These are phyloP conservation scores for Phytophthora ohioensis DNA, from an alignment of 352 stramenopile species.

Conservation along the genomic window DNA sequence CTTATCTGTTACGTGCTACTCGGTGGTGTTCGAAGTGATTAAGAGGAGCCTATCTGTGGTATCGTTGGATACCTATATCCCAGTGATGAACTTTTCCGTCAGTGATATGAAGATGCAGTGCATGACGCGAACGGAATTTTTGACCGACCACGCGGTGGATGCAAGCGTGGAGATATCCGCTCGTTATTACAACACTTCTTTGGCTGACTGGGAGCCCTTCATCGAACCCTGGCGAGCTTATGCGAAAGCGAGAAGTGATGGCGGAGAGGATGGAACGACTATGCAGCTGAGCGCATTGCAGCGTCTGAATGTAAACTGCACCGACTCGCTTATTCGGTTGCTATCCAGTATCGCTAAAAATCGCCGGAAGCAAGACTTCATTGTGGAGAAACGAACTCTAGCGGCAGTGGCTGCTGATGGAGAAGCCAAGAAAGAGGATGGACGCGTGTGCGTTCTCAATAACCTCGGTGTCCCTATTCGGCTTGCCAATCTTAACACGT, in stretches of 20 bases:
- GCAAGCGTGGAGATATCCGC: slow-evolving; percentile 84
- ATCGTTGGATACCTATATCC: slow-evolving; percentile 90
- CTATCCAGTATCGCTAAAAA: slow-evolving; percentile 85
- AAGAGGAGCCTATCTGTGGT: slow-evolving; percentile 90
- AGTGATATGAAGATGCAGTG: slow-evolving; percentile 85
- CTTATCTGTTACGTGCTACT: slow-evolving; percentile 75
- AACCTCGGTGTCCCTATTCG: slow-evolving; percentile 90
- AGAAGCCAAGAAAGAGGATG: slow-evolving; percentile 86
- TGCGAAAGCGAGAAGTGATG: slow-evolving; percentile 66
- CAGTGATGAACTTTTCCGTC: slow-evolving; percentile 90
- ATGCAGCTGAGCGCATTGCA: slow-evolving; percentile 87
- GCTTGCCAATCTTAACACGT: slow-evolving; percentile 90
- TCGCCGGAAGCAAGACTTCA: slow-evolving; percentile 74
- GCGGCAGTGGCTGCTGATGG: slow-evolving; percentile 80
- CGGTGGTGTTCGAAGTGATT: slow-evolving; percentile 90
- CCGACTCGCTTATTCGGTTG: slow-evolving; percentile 82
- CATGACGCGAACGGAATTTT: slow-evolving; percentile 77
- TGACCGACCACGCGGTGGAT: slow-evolving; percentile 68
- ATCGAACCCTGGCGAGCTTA: slow-evolving; percentile 88
- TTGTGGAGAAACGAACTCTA: slow-evolving; percentile 78
- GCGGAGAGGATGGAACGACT: slow-evolving; percentile 61
- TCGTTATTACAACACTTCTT: slow-evolving; percentile 89
- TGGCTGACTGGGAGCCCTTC: slow-evolving; percentile 90
- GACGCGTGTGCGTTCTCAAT: slow-evolving; percentile 89
- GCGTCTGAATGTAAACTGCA: slow-evolving; percentile 89